Evolutionary conservation across 2,329 filamentous ascomycete species (phyloP).

Genomic region (Pestalotiopsis sp.): DNA sequence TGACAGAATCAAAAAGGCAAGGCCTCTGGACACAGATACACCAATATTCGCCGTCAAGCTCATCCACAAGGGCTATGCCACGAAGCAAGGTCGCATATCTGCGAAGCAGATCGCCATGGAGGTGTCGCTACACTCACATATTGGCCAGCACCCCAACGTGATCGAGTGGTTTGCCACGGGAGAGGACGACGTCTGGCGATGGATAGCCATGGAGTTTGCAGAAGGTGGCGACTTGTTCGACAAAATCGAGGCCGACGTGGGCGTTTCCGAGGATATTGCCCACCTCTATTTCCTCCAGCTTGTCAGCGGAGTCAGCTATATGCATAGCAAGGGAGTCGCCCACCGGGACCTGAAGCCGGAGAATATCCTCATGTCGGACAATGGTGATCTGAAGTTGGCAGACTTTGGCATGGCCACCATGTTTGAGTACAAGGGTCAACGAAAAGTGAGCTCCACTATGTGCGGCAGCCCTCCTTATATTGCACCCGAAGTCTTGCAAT

Average conservation of each 20-base stretch:
- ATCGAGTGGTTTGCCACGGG: conserved; percentile 90
- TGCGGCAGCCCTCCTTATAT: conserved; percentile 98
- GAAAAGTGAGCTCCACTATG: conserved; percentile 83
- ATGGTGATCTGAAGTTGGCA: conserved; percentile 88
- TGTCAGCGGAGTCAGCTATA: conserved; percentile 86
- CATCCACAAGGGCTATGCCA: conserved; percentile 95
- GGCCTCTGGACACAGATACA: conserved; percentile 66
- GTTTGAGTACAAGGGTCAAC: conserved; percentile 84
- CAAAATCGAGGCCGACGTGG: conserved; percentile 98
- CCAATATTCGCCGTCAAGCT: conserved; percentile 97
- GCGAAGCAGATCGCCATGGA: conserved; percentile 91
- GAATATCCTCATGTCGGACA: conserved; percentile 85
- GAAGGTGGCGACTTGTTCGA: conserved; percentile 97
- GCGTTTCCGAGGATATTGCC: conserved; percentile 91
- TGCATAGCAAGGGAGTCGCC: conserved; percentile 93
- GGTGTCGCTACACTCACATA: conserved; percentile 84
- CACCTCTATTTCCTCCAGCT: conserved; percentile 96
- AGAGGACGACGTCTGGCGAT: conserved; percentile 85
- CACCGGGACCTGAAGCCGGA: conserved; percentile 93
- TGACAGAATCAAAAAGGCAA: conserved; percentile 86
- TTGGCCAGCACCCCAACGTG: conserved; percentile 89
- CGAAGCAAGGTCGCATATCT: conserved; percentile 84
- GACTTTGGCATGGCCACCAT: conserved; percentile 96
- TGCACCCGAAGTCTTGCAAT: conserved; percentile 82
- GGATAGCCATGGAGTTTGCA: conserved; percentile 98